Evolutionary conservation across 768 basidiomycete genomes (phyloP).

Genomic region (Trametes sanguinea): DNA sequence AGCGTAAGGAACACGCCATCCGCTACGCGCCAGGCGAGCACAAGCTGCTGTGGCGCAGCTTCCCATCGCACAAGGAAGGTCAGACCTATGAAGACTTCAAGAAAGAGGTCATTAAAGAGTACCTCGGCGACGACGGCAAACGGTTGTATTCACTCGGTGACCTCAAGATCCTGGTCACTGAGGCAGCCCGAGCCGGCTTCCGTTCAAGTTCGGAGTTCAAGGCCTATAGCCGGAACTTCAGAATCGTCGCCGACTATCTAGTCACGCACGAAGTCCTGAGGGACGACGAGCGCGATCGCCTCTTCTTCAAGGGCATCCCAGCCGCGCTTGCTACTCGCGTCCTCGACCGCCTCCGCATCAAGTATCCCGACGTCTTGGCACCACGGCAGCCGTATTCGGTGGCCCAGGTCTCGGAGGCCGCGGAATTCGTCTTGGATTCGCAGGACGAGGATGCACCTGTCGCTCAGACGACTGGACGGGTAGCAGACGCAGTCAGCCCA

Average conservation of each 20-base stretch:
- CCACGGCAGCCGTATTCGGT: slow-evolving; percentile 27
- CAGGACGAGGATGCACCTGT: neutral
- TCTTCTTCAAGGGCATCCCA: slow-evolving; percentile 24
- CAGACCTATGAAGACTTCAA: slow-evolving; percentile 28
- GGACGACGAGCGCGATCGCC: slow-evolving; percentile 25
- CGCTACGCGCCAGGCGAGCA: slow-evolving; percentile 5
- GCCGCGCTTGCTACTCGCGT: neutral
- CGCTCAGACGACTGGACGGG: neutral
- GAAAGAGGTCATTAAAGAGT: slow-evolving; percentile 27
- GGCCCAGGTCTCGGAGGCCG: neutral
- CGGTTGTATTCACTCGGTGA: slow-evolving; percentile 26
- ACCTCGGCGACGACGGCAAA: slow-evolving; percentile 23
- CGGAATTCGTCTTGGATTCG: neutral
- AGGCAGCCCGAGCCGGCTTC: slow-evolving; percentile 11
- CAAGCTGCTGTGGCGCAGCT: slow-evolving; percentile 4
- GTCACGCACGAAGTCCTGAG: slow-evolving; percentile 21
- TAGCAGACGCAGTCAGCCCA: neutral
- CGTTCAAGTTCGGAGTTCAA: neutral
- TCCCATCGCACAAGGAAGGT: neutral
- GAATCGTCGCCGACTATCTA: slow-evolving; percentile 24
- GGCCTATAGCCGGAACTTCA: slow-evolving; percentile 27
- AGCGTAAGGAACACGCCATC: slow-evolving; percentile 4
- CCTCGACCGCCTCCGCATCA: slow-evolving; percentile 25
- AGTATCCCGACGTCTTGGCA: slow-evolving; percentile 23
- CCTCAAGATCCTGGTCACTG: slow-evolving; percentile 27